A percentile compares a stretch with the other conserved stretches of the same genome.
These are phyloP conservation scores for Hortaea sp. DNA, from an alignment of 2,329 filamentous ascomycete species.

Conservation along the genomic window DNA sequence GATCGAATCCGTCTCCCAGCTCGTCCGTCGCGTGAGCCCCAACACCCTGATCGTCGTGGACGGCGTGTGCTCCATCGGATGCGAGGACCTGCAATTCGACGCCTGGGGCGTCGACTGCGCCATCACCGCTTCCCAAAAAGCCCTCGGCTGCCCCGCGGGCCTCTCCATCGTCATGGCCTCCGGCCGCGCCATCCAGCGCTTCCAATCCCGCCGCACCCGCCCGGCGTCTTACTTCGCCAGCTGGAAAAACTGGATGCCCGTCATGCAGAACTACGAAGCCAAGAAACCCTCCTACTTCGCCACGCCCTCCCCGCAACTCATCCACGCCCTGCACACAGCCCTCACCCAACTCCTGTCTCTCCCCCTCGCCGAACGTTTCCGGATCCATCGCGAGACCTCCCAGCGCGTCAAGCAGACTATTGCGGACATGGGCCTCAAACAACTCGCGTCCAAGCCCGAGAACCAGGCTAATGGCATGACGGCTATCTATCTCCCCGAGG, in stretches of 20 bases:
- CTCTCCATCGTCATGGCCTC: constrained; percentile 92
- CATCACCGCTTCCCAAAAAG: constrained; percentile 91
- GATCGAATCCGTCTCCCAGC: constrained; percentile 69
- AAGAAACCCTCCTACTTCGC: constrained; percentile 98
- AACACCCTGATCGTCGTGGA: constrained; percentile 88
- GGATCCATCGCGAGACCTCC: constrained; percentile 66
- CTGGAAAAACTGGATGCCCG: constrained; percentile 93
- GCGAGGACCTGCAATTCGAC: constrained; percentile 92
- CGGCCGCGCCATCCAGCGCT: constrained; percentile 69
- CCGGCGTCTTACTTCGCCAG: constrained; percentile 88
- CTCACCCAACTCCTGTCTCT: constrained; percentile 75
- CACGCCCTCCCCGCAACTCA: constrained; percentile 85
- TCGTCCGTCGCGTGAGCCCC: constrained; percentile 78
- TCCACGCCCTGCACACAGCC: constrained; percentile 85
- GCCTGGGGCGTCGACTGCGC: constrained; percentile 89
- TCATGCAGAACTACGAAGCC: constrained; percentile 98
- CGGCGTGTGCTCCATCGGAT: constrained; percentile 93
- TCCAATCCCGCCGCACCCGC: constrained; percentile 70
- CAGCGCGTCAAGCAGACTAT: constrained; percentile 80
- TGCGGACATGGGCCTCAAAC: constrained; percentile 69
- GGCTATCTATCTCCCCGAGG: constrained; percentile 87
- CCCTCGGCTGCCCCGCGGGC: constrained; percentile 88
- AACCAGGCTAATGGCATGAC: constrained; percentile 98
- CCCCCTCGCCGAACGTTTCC: constrained; percentile 74
- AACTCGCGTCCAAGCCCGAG: constrained; percentile 74